Percentiles rank a stretch among this genome's conserved stretches.
Evolutionary conservation across 257 asterid species (phyloP).

Genomic region (Fraxinus americana): DNA sequence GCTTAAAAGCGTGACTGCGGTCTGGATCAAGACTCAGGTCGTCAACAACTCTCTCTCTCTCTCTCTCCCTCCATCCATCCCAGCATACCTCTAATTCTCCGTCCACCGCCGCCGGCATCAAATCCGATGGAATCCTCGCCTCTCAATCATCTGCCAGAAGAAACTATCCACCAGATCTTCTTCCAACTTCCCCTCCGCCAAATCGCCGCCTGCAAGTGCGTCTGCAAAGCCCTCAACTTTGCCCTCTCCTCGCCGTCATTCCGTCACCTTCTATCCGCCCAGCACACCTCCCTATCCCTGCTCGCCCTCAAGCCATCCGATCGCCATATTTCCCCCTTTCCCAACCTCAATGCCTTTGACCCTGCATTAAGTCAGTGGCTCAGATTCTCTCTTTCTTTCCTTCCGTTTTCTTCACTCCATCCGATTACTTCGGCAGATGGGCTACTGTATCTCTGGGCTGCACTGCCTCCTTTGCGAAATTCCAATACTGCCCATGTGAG

Average conservation of each 20-base stretch:
- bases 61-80: slow-evolving; percentile 16
- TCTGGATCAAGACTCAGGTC: not conserved
- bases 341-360: slow-evolving; percentile 76
- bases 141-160: slow-evolving; percentile 73
- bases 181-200: slow-evolving; percentile 71
- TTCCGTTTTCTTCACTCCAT: slow-evolving; percentile 78
- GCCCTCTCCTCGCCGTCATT: slow-evolving; percentile 75
- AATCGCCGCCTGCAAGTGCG: slow-evolving; percentile 68
- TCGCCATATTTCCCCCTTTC: slow-evolving; percentile 63
- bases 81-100: slow-evolving; percentile 14
- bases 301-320: slow-evolving; percentile 75
- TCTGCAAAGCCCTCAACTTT: slow-evolving; percentile 61
- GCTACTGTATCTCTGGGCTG: slow-evolving; percentile 88
- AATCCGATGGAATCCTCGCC: slow-evolving; percentile 76
- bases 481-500: slow-evolving; percentile 25
- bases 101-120: not conserved
- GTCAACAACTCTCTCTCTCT: not conserved
- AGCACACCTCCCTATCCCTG: slow-evolving; percentile 48
- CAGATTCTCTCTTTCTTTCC: slow-evolving; percentile 76
- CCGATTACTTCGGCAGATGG: slow-evolving; percentile 87
- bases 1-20: not conserved
- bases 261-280: slow-evolving; percentile 66
- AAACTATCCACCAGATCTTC: slow-evolving; percentile 81
- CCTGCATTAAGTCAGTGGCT: slow-evolving; percentile 70
- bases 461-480: slow-evolving; percentile 11